Percentiles rank a stretch among this genome's conserved stretches.
Conservation (phyloP, 495 filamentous ascomycete species). For the Podospora conica region DNA sequence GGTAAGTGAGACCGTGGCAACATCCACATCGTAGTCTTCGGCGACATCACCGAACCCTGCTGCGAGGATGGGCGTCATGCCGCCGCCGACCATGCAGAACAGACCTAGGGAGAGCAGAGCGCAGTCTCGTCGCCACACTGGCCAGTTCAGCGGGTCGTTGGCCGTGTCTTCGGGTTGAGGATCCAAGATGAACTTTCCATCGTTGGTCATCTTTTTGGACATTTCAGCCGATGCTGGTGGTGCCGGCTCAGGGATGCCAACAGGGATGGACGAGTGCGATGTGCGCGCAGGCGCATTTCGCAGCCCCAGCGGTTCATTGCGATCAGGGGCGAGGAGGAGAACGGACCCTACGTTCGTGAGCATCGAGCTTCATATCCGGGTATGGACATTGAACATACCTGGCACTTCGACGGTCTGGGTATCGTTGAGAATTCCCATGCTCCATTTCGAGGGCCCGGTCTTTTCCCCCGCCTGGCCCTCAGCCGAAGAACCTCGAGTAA, state of each 20-base stretch:
- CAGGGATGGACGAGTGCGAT: conserved; percentile 70
- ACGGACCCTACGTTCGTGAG: conserved; percentile 59
- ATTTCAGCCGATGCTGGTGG: conserved; percentile 29
- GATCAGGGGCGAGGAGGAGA: conserved; percentile 64
- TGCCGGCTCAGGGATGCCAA: conserved; percentile 43
- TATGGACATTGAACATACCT: conserved; percentile 47
- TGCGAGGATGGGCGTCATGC: conserved; percentile 85
- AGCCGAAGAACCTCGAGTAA: conserved; percentile 11
- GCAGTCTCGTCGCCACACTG: conserved; percentile 70
- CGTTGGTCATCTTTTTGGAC: conserved; percentile 66
- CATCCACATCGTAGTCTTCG: conserved; percentile 57
- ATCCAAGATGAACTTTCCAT: conserved; percentile 82
- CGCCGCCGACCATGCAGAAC: conserved; percentile 88
- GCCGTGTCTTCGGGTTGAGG: conserved; percentile 87
- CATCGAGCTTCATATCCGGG: not conserved
- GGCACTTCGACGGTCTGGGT: conserved; percentile 83
- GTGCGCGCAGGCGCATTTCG: conserved; percentile 67
- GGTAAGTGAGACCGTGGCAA: conserved; percentile 74
- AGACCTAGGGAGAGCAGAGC: conserved; percentile 81
- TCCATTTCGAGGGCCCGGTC: conserved; percentile 47
- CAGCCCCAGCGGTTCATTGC: conserved; percentile 78
- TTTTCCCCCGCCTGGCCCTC: conserved; percentile 7
- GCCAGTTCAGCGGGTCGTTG: conserved; percentile 95
- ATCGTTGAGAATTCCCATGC: conserved; percentile 80
- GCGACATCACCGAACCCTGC: conserved; percentile 86